These are phyloP conservation scores for Monotropa hypopitys DNA, from an alignment of 179 eudicot genomes.

Conservation along the genomic window DNA sequence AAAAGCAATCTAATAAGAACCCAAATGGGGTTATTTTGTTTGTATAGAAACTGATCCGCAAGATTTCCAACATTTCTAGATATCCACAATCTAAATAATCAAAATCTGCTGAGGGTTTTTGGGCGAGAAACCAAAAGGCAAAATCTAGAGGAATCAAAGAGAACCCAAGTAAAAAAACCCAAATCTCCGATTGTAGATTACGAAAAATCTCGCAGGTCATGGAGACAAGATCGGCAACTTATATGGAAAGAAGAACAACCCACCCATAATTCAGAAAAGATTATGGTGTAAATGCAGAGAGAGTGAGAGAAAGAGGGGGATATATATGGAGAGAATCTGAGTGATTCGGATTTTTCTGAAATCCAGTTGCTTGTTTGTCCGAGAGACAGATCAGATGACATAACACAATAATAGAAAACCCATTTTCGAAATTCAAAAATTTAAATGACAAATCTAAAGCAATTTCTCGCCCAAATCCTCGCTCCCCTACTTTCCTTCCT, in stretches of 20 bases:
- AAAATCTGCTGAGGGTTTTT: no score
- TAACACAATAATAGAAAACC: neutral
- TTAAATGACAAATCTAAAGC: constrained; percentile 16
- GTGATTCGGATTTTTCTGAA: constrained; percentile 18
- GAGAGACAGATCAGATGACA: constrained; percentile 24
- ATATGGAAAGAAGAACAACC: constrained; percentile 19
- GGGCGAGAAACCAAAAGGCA: neutral
- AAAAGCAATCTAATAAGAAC: no score
- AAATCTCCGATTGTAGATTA: constrained; percentile 10
- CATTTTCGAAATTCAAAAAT: constrained; percentile 15
- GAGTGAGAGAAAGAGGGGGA: constrained; percentile 7
- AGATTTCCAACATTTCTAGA: no score
- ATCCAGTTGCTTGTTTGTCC: constrained; percentile 19
- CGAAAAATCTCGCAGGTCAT: constrained; percentile 16
- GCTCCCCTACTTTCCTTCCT: constrained; percentile 21
- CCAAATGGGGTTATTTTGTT: no score
- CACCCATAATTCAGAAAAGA: constrained; percentile 24
- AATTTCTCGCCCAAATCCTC: constrained; percentile 17
- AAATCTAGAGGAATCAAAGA: constrained; percentile 4
- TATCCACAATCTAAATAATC: no score
- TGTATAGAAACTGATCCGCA: no score
- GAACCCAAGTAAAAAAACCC: constrained; percentile 1
- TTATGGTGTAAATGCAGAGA: constrained; percentile 13
- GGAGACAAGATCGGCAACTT: constrained; percentile 19
- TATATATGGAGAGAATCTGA: constrained; percentile 13